Evolutionary conservation across 768 basidiomycete genomes (phyloP).

Genomic region (Podaxis mareebaensis): DNA sequence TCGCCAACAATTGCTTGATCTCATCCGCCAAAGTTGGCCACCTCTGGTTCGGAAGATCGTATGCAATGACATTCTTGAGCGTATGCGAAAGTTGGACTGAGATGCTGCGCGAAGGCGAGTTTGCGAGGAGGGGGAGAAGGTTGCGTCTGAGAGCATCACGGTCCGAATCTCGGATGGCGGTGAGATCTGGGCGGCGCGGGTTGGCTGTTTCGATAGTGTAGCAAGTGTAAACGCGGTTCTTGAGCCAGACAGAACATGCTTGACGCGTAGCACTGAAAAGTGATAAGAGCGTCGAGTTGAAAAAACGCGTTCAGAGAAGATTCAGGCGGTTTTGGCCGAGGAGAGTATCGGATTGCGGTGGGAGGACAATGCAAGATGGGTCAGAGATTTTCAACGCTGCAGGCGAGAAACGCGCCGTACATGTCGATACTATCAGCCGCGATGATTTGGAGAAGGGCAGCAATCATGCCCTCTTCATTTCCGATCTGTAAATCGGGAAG

Average conservation of each 20-base stretch:
- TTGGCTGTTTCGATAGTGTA: constrained; percentile 51
- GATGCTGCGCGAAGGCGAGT: constrained; percentile 64
- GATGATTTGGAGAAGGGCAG: constrained; percentile 86
- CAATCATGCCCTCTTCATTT: constrained; percentile 78
- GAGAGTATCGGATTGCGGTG: background rate
- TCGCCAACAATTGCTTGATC: constrained; percentile 62
- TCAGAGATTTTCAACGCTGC: constrained; percentile 4
- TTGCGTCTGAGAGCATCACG: constrained; percentile 68
- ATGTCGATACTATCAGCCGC: constrained; percentile 73
- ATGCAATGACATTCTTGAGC: constrained; percentile 70
- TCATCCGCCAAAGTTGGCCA: constrained; percentile 75
- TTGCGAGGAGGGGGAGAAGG: constrained; percentile 70
- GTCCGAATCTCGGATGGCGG: constrained; percentile 65
- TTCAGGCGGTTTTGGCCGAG: background rate
- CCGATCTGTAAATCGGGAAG: constrained; percentile 52
- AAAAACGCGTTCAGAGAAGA: background rate
- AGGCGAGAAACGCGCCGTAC: constrained; percentile 50
- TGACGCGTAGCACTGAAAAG: constrained; percentile 71
- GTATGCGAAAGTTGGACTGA: constrained; percentile 75
- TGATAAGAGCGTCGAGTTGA: background rate
- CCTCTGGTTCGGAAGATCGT: constrained; percentile 70
- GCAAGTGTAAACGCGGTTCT: constrained; percentile 77
- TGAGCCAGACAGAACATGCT: constrained; percentile 85
- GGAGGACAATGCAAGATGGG: background rate
- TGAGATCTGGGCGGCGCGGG: constrained; percentile 56